Evolutionary conservation across 2,329 filamentous ascomycete species (phyloP), one percentile per base, ranked within the genome.

Genomic region (Fulvia fulva): DNA sequence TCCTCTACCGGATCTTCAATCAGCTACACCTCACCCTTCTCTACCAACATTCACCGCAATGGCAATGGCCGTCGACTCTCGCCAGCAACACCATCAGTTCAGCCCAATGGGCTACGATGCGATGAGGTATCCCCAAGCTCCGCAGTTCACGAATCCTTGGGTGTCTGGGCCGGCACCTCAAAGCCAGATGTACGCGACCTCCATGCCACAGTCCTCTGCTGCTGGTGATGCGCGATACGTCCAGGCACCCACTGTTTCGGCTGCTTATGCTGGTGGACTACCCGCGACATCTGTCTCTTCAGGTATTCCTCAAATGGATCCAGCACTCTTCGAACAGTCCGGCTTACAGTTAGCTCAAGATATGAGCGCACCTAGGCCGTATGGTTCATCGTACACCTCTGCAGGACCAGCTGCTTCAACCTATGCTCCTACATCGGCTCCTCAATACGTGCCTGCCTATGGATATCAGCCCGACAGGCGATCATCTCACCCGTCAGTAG

Each of bases 1-100:
- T 54, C 62, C 53, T 43, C 44, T 53, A 60, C 41, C 50, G 51
- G 53, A 23, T 7, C 41, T 59, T 56, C 45, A 57, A 50, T 59
- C 55, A 56, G 51, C 25, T 60, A 50, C 63, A 56, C 59, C 34
- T 32, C 58, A 56, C 54, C 34, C 61, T 57, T 63, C 22, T 55
- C 56, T 54, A 55, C 55, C 55, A 55, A 49, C 63, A 53, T 56
- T 50, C 49, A 32, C 60, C 68, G 68, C 64, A 65, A 96, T 96
- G 91, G 94, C 91, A 79, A 96, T 96, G 91, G 90, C 92, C 76
- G 85, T 96, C 80, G 91, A 96, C 79, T 86, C 86, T 71, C 89
- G 91, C 76, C 91, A 93, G 78, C 90, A 80, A 67, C 89, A 78
- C 64, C 64, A 61, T 47, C 80, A 85, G 85, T 75, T 90, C 88